Percentiles rank a stretch among this genome's conserved stretches.
Evolutionary conservation across 768 basidiomycete genomes (phyloP).

Genomic region (Wakefieldia striispora): DNA sequence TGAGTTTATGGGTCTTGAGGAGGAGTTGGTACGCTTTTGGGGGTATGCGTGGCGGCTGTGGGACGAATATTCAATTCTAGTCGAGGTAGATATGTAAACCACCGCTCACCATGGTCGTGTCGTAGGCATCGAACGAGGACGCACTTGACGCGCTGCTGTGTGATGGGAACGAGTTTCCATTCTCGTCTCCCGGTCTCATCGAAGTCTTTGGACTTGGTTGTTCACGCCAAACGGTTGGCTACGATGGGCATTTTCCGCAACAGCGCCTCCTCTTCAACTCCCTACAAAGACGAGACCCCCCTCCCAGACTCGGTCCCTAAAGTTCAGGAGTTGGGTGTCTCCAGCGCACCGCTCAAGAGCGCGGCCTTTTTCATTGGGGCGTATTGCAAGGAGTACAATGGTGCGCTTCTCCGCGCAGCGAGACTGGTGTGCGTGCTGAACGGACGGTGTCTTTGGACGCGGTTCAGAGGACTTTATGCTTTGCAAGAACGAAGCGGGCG

Average conservation of each 20-base stretch:
- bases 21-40: constrained; percentile 67
- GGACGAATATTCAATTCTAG: background rate
- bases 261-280: constrained; percentile 45
- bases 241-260: constrained; percentile 55
- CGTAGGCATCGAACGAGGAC: background rate
- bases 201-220: constrained; percentile 1
- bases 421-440: constrained; percentile 9
- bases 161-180: constrained; percentile 27
- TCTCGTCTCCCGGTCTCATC: constrained; percentile 17
- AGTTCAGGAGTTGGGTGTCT: constrained; percentile 84
- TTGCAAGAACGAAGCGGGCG: constrained; percentile 86
- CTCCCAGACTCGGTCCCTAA: constrained; percentile 67
- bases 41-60: constrained; percentile 50
- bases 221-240: constrained; percentile 7
- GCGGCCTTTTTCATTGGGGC: constrained; percentile 97
- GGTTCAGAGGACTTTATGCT: constrained; percentile 90
- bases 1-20: constrained; percentile 73
- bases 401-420: constrained; percentile 44
- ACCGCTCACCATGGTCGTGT: constrained; percentile 20
- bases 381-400: constrained; percentile 95
- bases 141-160: background rate
- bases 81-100: background rate
- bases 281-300: constrained; percentile 64
- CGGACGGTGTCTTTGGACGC: constrained; percentile 16
- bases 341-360: constrained; percentile 92